phyloP scores from a whole-genome alignment of 1,139 yeast genomes.

The Scheffersomyces cryptocercus region DNA sequence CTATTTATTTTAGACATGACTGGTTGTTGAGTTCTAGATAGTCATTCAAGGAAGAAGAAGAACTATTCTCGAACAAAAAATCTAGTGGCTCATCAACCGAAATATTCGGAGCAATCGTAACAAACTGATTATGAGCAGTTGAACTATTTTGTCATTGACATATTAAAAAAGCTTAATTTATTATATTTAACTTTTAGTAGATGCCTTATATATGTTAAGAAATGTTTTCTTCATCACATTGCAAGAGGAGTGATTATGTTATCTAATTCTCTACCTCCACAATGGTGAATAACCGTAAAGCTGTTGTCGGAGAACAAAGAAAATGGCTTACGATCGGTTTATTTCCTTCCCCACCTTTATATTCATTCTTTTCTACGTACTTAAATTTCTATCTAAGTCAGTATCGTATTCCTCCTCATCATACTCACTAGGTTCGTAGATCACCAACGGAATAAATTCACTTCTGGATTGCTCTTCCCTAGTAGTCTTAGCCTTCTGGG shows the following conservation, averaged over 20 bases:
- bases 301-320: not conserved
- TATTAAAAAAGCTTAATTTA: too few relatives aligned
- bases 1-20: not conserved
- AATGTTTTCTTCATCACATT: too few relatives aligned
- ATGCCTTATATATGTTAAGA: too few relatives aligned
- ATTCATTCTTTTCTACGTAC: constrained; percentile 5
- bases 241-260: too few relatives aligned
- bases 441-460: constrained; percentile 47
- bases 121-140: too few relatives aligned
- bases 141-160: too few relatives aligned
- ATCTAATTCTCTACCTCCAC: not conserved
- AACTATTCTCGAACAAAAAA: too few relatives aligned
- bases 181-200: too few relatives aligned
- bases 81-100: too few relatives aligned
- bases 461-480: constrained; percentile 25
- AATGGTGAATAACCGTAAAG: not conserved
- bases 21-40: too few relatives aligned
- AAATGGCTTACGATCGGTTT: not conserved
- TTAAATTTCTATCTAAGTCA: constrained; percentile 34
- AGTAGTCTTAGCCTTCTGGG: constrained; percentile 29
- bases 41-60: too few relatives aligned
- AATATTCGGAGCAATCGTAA: too few relatives aligned
- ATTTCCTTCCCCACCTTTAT: not conserved
- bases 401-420: constrained; percentile 52
- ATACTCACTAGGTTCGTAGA: constrained; percentile 50